Percentiles rank a stretch among this genome's conserved stretches.
Evolutionary conservation across 192 early-diverging fungal species (phyloP).

Genomic region (Backusella sp.): DNA sequence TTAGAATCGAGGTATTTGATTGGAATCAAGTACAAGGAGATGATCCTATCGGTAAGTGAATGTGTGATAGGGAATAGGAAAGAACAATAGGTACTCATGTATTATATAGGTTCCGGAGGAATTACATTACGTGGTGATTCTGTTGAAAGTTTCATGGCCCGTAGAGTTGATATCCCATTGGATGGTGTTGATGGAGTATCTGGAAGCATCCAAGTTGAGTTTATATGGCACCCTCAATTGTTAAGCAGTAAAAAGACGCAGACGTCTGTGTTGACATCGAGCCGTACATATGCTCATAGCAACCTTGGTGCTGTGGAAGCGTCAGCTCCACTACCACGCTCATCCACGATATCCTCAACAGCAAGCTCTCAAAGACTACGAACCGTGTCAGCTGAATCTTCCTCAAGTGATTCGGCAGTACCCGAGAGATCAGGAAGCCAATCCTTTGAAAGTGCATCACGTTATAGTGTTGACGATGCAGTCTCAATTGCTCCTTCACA

Average conservation of each 20-base stretch:
- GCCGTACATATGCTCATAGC: background rate
- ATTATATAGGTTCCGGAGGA: conserved; percentile 28
- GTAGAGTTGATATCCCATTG: conserved; percentile 42
- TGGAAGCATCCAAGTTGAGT: conserved; percentile 43
- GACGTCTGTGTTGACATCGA: conserved; percentile 41
- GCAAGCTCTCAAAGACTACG: background rate
- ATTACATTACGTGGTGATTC: conserved; percentile 20
- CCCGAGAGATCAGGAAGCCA: too few relatives aligned
- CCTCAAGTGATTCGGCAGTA: background rate
- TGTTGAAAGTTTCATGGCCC: conserved; percentile 35
- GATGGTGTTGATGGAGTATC: conserved; percentile 18
- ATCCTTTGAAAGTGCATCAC: background rate
- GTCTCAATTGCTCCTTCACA: background rate
- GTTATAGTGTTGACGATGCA: background rate
- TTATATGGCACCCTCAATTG: conserved; percentile 56
- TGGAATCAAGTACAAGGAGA: conserved; percentile 62
- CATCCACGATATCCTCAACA: background rate
- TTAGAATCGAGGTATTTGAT: conserved; percentile 59
- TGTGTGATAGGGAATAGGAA: background rate
- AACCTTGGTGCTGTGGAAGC: background rate
- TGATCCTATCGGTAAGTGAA: conserved; percentile 42
- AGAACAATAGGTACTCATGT: background rate
- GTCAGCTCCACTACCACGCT: background rate
- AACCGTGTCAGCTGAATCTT: background rate
- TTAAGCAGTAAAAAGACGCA: conserved; percentile 52